Evolutionary conservation across 1,139 yeast genomes (phyloP).

Genomic region (Debaryomycetaceae sp.): DNA sequence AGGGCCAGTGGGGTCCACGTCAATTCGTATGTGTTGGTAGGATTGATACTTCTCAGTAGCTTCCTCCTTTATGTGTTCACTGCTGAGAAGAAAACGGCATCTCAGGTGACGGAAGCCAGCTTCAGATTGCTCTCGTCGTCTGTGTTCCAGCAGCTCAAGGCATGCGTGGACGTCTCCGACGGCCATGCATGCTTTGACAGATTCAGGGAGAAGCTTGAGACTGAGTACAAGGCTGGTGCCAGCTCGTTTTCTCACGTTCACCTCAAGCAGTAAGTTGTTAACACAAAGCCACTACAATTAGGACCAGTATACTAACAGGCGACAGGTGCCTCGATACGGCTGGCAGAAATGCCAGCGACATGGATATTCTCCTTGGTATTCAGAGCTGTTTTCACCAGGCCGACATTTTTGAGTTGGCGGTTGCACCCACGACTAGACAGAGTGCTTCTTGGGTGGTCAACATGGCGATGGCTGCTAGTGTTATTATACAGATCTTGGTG

Average conservation of each 20-base stretch:
- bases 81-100: not conserved
- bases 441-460: constrained; percentile 7
- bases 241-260: constrained; percentile 4
- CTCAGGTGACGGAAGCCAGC: constrained; percentile 3
- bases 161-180: constrained; percentile 13
- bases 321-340: constrained; percentile 17
- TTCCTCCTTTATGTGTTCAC: not conserved
- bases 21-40: not conserved
- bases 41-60: constrained; percentile 1
- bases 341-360: constrained; percentile 15
- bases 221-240: constrained; percentile 8
- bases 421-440: constrained; percentile 4
- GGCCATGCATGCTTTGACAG: constrained; percentile 12
- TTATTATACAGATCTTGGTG: constrained; percentile 12
- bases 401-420: constrained; percentile 11
- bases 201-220: constrained; percentile 7
- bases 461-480: constrained; percentile 9
- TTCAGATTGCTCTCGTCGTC: constrained; percentile 6
- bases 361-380: constrained; percentile 17
- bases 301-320: constrained; percentile 2
- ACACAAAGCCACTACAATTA: not conserved
- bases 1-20: not conserved
- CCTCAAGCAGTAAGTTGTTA: constrained; percentile 9
- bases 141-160: constrained; percentile 10
- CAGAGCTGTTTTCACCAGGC: constrained; percentile 24